These are phyloP conservation scores for Panus rudis DNA, from an alignment of 768 basidiomycete species.

Conservation along the genomic window DNA sequence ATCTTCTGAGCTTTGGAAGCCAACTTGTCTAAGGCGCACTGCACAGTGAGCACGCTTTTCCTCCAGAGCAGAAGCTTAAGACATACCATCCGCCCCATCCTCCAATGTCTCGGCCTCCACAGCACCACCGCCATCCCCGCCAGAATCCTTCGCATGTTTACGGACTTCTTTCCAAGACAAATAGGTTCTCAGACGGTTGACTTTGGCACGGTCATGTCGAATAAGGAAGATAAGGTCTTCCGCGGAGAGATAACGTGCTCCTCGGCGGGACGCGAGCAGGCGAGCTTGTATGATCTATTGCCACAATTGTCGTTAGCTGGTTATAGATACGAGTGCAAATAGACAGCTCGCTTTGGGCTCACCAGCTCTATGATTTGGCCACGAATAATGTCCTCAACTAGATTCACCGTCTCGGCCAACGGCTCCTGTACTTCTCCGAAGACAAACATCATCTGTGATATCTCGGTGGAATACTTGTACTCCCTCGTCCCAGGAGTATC, in stretches of 20 bases:
- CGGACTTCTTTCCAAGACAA: conserved; percentile 97
- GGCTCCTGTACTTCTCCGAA: conserved; percentile 95
- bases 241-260: conserved; percentile 78
- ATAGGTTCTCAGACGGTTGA: conserved; percentile 88
- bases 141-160: conserved; percentile 89
- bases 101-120: conserved; percentile 81
- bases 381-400: conserved; percentile 93
- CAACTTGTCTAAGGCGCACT: conserved; percentile 68
- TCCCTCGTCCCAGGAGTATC: conserved; percentile 33
- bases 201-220: conserved; percentile 88
- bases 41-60: neutral
- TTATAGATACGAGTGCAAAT: neutral
- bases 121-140: conserved; percentile 71
- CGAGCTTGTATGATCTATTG: conserved; percentile 84
- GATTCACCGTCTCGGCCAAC: conserved; percentile 76
- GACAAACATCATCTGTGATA: conserved; percentile 98
- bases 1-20: conserved; percentile 85
- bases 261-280: conserved; percentile 71
- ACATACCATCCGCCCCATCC: conserved; percentile 70
- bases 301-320: neutral
- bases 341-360: no score
- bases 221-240: conserved; percentile 97
- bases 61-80: neutral
- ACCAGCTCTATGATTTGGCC: conserved; percentile 90
- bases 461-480: conserved; percentile 89